phyloP scores from a whole-genome alignment of 306 rosid genomes.

The Dalbergia cochinchinensis region DNA sequence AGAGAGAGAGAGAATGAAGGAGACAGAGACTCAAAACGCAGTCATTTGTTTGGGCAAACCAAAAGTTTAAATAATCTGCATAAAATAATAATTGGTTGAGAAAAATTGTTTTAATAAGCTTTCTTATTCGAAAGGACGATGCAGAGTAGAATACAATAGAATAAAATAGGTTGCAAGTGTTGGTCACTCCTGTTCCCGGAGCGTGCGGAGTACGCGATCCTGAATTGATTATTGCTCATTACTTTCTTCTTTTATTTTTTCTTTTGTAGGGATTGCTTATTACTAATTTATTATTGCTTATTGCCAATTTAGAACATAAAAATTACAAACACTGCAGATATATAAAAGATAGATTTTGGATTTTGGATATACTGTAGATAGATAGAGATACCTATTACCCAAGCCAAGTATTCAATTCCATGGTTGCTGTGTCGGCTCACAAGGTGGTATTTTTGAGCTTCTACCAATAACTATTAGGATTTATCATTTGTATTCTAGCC shows the following conservation, averaged over 20 bases:
- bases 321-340: not conserved
- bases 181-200: conserved; percentile 41
- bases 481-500: not conserved
- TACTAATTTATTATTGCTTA: too few species aligned
- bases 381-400: conserved; percentile 15
- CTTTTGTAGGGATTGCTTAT: too few species aligned
- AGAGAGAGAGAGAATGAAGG: conserved; percentile 19
- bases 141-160: not conserved
- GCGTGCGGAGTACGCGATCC: conserved; percentile 57
- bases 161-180: not conserved
- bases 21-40: conserved; percentile 59
- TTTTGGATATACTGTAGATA: not conserved
- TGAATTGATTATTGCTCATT: not conserved
- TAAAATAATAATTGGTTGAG: conserved; percentile 49
- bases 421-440: not conserved
- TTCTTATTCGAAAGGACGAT: conserved; percentile 45
- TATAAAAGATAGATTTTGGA: not conserved
- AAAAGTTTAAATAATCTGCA: conserved; percentile 55
- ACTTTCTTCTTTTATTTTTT: not conserved
- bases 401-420: conserved; percentile 15
- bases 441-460: not conserved
- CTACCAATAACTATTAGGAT: not conserved
- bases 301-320: too few species aligned
- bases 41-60: conserved; percentile 56
- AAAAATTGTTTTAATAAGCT: conserved; percentile 30